These are phyloP conservation scores for Lenzites betulinus DNA, from an alignment of 768 basidiomycete genomes.

Conservation along the genomic window DNA sequence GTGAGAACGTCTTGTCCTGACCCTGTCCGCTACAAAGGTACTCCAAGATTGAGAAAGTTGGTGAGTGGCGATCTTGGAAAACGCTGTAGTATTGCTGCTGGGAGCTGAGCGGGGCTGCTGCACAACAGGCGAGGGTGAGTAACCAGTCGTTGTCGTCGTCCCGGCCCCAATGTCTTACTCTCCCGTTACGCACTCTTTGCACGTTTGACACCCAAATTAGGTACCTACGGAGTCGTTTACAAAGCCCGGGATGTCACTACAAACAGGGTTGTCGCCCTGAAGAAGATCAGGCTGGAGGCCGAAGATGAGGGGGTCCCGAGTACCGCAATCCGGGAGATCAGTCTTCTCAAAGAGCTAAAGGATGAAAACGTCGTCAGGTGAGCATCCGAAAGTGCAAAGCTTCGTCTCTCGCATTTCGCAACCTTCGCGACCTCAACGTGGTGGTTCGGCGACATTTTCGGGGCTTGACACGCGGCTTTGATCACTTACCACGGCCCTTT, in stretches of 20 bases:
- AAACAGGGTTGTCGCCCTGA: slow-evolving; percentile 89
- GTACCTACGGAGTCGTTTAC: slow-evolving; percentile 98
- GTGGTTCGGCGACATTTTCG: background rate
- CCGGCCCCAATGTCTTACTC: background rate
- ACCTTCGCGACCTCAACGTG: background rate
- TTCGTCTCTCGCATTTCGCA: background rate
- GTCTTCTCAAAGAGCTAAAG: slow-evolving; percentile 93
- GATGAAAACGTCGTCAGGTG: slow-evolving; percentile 96
- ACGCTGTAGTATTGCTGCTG: background rate
- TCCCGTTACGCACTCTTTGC: background rate
- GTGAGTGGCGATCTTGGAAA: slow-evolving; percentile 54
- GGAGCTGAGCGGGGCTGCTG: background rate
- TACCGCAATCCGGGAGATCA: slow-evolving; percentile 98
- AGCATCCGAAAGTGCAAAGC: slow-evolving; percentile 22
- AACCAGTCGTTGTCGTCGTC: background rate
- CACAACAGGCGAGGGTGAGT: slow-evolving; percentile 52
- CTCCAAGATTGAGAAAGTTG: slow-evolving; percentile 97
- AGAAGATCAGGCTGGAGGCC: slow-evolving; percentile 98
- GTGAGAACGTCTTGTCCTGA: slow-evolving; percentile 18
- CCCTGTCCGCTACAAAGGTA: slow-evolving; percentile 54
- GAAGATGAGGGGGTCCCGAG: slow-evolving; percentile 99
- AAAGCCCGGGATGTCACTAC: slow-evolving; percentile 85
- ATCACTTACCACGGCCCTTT: slow-evolving; percentile 1
- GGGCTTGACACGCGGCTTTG: background rate
- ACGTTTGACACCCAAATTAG: slow-evolving; percentile 42